Evolutionary conservation across 2,329 filamentous ascomycete genomes (phyloP).

Genomic region (Exophiala aquamarina): DNA sequence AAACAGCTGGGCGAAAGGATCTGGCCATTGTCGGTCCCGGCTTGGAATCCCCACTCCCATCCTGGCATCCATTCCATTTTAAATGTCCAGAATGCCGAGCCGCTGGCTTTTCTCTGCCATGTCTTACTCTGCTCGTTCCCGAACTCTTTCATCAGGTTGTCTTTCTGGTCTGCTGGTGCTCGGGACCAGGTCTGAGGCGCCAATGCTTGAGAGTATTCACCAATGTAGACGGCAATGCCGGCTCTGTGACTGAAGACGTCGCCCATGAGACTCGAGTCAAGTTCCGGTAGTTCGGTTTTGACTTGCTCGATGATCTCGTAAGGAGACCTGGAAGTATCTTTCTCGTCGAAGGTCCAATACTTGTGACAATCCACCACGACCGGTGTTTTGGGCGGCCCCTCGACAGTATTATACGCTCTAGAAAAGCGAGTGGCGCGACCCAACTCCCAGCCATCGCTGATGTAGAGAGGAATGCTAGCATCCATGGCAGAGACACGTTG

Average conservation of each 20-base stretch:
- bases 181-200: slow-evolving; percentile 53
- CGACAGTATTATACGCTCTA: slow-evolving; percentile 39
- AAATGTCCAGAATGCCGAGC: slow-evolving; percentile 61
- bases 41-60: slow-evolving; percentile 60
- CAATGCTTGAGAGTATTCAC: slow-evolving; percentile 60
- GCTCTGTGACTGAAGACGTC: slow-evolving; percentile 48
- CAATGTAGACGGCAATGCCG: slow-evolving; percentile 53
- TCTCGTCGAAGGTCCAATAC: slow-evolving; percentile 59
- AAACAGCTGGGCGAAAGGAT: slow-evolving; percentile 43
- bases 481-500: slow-evolving; percentile 49
- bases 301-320: slow-evolving; percentile 53
- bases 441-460: slow-evolving; percentile 61
- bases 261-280: slow-evolving; percentile 42
- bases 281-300: slow-evolving; percentile 42
- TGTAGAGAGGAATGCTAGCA: slow-evolving; percentile 53
- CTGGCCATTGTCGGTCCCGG: slow-evolving; percentile 48
- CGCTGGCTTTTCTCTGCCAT: slow-evolving; percentile 52
- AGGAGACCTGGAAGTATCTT: slow-evolving; percentile 52
- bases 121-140: slow-evolving; percentile 43
- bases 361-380: slow-evolving; percentile 60
- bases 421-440: slow-evolving; percentile 46
- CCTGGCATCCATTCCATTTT: slow-evolving; percentile 64
- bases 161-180: slow-evolving; percentile 40
- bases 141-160: slow-evolving; percentile 42
- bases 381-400: slow-evolving; percentile 40